Evolutionary conservation across 108 stramenopile species (phyloP).

Genomic region (Aureococcus anophagefferens): DNA sequence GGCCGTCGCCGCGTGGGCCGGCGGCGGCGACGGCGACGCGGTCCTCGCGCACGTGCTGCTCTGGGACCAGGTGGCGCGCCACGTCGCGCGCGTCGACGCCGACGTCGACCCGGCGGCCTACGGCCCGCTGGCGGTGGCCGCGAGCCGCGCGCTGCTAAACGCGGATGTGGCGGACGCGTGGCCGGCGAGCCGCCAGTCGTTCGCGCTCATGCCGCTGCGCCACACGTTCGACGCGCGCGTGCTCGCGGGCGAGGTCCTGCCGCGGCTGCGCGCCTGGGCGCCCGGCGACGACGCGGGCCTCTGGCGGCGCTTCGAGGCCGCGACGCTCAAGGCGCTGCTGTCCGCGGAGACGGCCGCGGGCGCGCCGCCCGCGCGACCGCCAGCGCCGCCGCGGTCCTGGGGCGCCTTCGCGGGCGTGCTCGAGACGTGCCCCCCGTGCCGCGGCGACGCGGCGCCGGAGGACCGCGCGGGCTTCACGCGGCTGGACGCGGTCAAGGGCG

Average conservation of each 20-base stretch:
- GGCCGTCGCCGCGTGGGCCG: no score
- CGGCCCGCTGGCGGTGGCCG: background rate
- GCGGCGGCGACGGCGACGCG: background rate
- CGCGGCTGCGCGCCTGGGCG: background rate
- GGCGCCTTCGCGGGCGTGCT: no score
- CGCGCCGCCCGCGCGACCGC: no score
- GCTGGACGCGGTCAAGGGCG: no score
- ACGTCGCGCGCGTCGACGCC: background rate
- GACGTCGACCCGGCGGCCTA: background rate
- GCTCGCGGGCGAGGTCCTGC: background rate
- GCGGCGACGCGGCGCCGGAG: no score
- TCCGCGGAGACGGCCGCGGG: no score
- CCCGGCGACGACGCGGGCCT: background rate
- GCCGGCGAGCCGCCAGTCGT: background rate
- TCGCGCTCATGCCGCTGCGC: background rate
- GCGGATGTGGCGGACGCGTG: background rate
- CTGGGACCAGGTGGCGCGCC: background rate
- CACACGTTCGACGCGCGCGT: background rate
- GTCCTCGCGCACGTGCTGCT: background rate
- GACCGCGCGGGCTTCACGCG: no score
- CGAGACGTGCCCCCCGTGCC: no score
- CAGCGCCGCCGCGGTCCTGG: no score
- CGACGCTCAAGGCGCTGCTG: background rate
- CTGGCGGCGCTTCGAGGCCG: background rate
- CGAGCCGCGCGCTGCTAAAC: background rate